phyloP scores from a whole-genome alignment of 495 filamentous ascomycete genomes.

The Rostrohypoxylon terebratum region DNA sequence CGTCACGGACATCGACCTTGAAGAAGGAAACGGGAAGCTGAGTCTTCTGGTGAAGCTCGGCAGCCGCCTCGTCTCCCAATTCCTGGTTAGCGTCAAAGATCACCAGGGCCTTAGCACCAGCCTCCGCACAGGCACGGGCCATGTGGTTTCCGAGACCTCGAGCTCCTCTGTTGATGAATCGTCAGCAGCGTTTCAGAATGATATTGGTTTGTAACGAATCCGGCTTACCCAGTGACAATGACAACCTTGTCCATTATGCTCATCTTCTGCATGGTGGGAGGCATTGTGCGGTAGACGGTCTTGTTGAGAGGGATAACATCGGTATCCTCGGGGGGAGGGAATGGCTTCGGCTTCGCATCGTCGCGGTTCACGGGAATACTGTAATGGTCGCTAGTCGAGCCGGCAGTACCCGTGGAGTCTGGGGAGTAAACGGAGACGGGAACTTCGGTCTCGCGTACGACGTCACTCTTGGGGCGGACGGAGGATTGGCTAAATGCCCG shows the following conservation, averaged over 20 bases:
- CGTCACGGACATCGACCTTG: conserved; percentile 80
- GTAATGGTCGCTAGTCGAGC: conserved; percentile 70
- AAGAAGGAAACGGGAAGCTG: conserved; percentile 79
- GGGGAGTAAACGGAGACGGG: conserved; percentile 62
- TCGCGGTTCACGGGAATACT: conserved; percentile 81
- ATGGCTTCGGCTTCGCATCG: conserved; percentile 52
- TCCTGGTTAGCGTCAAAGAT: conserved; percentile 81
- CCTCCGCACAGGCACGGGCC: conserved; percentile 79
- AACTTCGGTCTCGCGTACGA: conserved; percentile 63
- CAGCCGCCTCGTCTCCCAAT: conserved; percentile 74
- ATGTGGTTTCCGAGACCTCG: conserved; percentile 82
- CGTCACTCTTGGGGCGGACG: conserved; percentile 49
- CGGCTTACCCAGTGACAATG: conserved; percentile 75
- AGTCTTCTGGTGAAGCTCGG: conserved; percentile 72
- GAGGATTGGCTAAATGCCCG: conserved; percentile 51
- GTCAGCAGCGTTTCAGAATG: conserved; percentile 39
- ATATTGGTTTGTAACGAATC: conserved; percentile 7
- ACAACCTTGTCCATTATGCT: conserved; percentile 74
- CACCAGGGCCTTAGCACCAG: conserved; percentile 75
- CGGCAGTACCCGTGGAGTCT: conserved; percentile 56
- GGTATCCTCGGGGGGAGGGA: conserved; percentile 49
- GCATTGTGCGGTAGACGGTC: conserved; percentile 60
- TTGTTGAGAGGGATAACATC: conserved; percentile 59
- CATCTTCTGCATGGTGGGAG: conserved; percentile 72
- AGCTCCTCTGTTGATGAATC: conserved; percentile 66